phyloP scores from a whole-genome alignment of 2,329 filamentous ascomycete species.

The Alternaria solani region DNA sequence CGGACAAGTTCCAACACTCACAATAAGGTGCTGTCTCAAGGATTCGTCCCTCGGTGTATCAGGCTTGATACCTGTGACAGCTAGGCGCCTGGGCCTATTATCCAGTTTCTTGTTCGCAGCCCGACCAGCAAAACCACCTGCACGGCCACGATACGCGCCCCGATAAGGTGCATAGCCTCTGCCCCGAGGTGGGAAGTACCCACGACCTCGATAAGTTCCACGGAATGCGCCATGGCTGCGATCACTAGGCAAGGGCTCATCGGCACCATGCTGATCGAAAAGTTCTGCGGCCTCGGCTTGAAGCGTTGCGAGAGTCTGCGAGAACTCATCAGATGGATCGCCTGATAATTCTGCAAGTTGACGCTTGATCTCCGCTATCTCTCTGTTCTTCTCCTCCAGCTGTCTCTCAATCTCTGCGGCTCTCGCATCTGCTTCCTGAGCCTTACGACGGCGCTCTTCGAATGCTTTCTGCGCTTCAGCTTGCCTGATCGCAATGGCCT shows the following conservation, averaged over 20 bases:
- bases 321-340: slow-evolving; percentile 26
- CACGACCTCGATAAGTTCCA: slow-evolving; percentile 51
- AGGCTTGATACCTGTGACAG: slow-evolving; percentile 70
- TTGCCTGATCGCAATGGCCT: slow-evolving; percentile 73
- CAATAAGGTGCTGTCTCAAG: slow-evolving; percentile 73
- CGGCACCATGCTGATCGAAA: slow-evolving; percentile 65
- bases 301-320: slow-evolving; percentile 32
- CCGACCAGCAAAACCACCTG: slow-evolving; percentile 28
- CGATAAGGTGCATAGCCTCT: slow-evolving; percentile 37
- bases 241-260: slow-evolving; percentile 25
- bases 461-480: slow-evolving; percentile 74
- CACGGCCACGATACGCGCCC: slow-evolving; percentile 56
- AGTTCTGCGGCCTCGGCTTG: slow-evolving; percentile 66
- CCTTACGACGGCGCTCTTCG: slow-evolving; percentile 70
- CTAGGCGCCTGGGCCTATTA: slow-evolving; percentile 75
- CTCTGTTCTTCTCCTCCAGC: slow-evolving; percentile 69
- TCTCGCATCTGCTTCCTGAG: slow-evolving; percentile 68
- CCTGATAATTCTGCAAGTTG: slow-evolving; percentile 64
- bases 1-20: slow-evolving; percentile 24
- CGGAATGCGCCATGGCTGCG: slow-evolving; percentile 34
- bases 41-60: slow-evolving; percentile 70
- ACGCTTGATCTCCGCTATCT: slow-evolving; percentile 68
- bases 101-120: slow-evolving; percentile 71
- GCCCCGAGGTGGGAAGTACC: slow-evolving; percentile 35
- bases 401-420: slow-evolving; percentile 71